phyloP scores from a whole-genome alignment of 2,329 filamentous ascomycete genomes.

The Exophiala sp. region DNA sequence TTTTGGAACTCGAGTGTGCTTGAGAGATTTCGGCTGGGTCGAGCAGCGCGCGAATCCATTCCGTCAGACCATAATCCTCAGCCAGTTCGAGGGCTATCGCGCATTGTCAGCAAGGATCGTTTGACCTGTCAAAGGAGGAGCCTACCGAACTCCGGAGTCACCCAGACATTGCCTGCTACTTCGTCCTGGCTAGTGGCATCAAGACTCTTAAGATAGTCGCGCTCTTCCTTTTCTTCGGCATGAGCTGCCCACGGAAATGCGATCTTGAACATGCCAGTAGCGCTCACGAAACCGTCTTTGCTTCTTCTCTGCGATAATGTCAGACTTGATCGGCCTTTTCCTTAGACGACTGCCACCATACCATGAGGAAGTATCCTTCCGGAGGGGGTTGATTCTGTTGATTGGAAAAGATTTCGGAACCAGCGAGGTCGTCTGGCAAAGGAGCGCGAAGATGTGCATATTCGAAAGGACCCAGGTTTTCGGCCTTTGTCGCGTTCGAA shows the following conservation, averaged over 20 bases:
- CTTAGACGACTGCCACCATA: conserved; percentile 36
- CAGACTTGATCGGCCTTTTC: conserved; percentile 9
- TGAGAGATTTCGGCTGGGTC: conserved; percentile 75
- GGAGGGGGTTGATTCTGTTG: conserved; percentile 57
- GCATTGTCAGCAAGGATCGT: conserved; percentile 6
- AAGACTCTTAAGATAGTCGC: conserved; percentile 74
- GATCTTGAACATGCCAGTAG: conserved; percentile 65
- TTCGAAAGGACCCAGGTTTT: conserved; percentile 78
- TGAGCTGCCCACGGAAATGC: conserved; percentile 59
- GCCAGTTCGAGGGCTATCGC: conserved; percentile 69
- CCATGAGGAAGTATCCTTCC: conserved; percentile 93
- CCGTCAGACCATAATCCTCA: conserved; percentile 74
- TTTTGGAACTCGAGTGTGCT: conserved; percentile 61
- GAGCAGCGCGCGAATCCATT: conserved; percentile 88
- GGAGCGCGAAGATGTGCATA: conserved; percentile 94
- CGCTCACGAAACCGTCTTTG: conserved; percentile 60
- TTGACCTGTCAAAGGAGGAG: background rate
- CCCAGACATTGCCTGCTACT: conserved; percentile 95
- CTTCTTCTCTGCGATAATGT: conserved; percentile 49
- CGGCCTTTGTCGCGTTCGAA: conserved; percentile 63
- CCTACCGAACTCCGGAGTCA: conserved; percentile 67
- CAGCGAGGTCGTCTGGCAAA: conserved; percentile 78
- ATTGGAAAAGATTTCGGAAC: conserved; percentile 85
- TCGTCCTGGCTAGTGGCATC: conserved; percentile 76
- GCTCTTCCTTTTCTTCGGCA: conserved; percentile 54